Percentiles rank a stretch among this genome's conserved stretches.
phyloP scores from a whole-genome alignment of 768 basidiomycete genomes.

The Panus rudis region DNA sequence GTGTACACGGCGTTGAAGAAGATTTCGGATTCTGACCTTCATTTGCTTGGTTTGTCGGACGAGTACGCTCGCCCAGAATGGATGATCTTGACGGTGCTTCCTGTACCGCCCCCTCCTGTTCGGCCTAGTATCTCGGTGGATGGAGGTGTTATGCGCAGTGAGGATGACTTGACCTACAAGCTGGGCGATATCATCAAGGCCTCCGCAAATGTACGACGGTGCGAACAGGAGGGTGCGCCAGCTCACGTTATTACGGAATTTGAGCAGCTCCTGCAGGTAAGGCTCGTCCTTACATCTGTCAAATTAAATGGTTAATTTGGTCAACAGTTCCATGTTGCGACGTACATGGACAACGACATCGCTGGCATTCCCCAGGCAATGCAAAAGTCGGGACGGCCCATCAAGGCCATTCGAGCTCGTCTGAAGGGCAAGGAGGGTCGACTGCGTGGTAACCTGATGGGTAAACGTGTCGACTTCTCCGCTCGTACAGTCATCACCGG shows the following conservation, averaged over 20 bases:
- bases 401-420: conserved; percentile 96
- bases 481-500: conserved; percentile 99
- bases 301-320: background rate
- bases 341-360: conserved; percentile 99
- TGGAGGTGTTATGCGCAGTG: conserved; percentile 92
- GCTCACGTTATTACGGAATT: conserved; percentile 94
- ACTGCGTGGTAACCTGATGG: conserved; percentile 97
- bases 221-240: conserved; percentile 95
- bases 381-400: conserved; percentile 94
- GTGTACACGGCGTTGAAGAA: conserved; percentile 95
- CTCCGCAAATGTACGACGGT: conserved; percentile 83
- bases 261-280: conserved; percentile 89
- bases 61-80: conserved; percentile 97
- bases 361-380: conserved; percentile 96
- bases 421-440: conserved; percentile 99
- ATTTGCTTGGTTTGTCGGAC: conserved; percentile 85
- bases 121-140: conserved; percentile 97
- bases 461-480: conserved; percentile 98
- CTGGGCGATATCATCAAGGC: conserved; percentile 95
- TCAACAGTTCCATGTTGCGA: conserved; percentile 90
- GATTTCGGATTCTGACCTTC: conserved; percentile 84
- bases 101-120: conserved; percentile 96
- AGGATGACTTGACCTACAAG: conserved; percentile 98
- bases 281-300: conserved; percentile 17
- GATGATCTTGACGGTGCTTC: conserved; percentile 99